phyloP scores from a whole-genome alignment of 306 rosid species.

The Rubus idaeus region DNA sequence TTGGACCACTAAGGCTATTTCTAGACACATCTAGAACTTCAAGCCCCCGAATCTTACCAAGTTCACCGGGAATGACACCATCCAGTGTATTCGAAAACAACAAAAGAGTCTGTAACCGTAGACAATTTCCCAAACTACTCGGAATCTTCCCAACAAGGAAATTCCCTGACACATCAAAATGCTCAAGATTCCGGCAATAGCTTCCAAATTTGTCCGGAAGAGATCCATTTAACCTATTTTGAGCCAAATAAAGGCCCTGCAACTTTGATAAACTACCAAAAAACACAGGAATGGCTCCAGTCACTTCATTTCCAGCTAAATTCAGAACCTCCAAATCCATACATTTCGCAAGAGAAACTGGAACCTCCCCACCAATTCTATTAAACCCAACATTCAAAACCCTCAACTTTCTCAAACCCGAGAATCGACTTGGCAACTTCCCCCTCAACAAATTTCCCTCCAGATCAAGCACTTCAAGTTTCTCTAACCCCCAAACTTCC shows the following conservation, averaged over 20 bases:
- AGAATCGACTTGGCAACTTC: conserved; percentile 21
- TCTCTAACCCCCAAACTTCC: conserved; percentile 34
- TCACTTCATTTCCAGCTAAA: conserved; percentile 34
- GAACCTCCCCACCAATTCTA: conserved; percentile 35
- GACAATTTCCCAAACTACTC: conserved; percentile 33
- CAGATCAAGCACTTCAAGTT: conserved; percentile 43
- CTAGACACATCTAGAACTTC: conserved; percentile 41
- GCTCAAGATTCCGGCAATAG: conserved; percentile 26
- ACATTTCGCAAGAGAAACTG: conserved; percentile 23
- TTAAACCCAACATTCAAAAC: conserved; percentile 37
- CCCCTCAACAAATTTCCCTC: conserved; percentile 38
- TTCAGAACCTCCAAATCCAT: conserved; percentile 22
- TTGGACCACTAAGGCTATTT: conserved; percentile 35
- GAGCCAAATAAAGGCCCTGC: conserved; percentile 32
- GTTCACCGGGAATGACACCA: conserved; percentile 30
- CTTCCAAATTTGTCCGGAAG: conserved; percentile 18
- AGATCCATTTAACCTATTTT: conserved; percentile 33
- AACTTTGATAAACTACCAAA: conserved; percentile 26
- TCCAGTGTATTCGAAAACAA: conserved; percentile 31
- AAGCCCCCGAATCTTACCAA: conserved; percentile 30
- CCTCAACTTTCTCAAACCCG: conserved; percentile 33
- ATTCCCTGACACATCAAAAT: conserved; percentile 39
- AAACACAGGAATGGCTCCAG: conserved; percentile 30
- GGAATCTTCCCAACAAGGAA: conserved; percentile 35
- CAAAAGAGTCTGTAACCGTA: conserved; percentile 22